Evolutionary conservation across 2,329 filamentous ascomycete species (phyloP).

Genomic region (Penicillium expansum): DNA sequence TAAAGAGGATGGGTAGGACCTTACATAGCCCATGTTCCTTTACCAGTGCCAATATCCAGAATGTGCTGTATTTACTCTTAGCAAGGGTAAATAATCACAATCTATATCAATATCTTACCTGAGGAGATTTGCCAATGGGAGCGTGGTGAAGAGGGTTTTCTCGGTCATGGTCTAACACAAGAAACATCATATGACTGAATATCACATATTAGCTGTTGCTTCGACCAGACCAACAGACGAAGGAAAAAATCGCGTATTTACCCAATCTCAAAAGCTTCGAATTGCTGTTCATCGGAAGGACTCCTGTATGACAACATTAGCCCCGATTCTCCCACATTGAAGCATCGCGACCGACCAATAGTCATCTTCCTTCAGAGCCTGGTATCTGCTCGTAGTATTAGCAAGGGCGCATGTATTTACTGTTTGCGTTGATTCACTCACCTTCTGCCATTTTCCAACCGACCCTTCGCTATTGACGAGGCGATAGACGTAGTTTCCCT

Average conservation of each 20-base stretch:
- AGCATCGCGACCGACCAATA: conserved; percentile 15
- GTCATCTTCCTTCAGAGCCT: conserved; percentile 18
- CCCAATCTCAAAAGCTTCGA: conserved; percentile 21
- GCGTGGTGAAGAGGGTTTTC: conserved; percentile 17
- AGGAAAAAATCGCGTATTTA: neutral
- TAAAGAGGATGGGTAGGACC: neutral
- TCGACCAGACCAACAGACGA: neutral
- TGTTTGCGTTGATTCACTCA: conserved; percentile 22
- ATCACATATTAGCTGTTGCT: neutral
- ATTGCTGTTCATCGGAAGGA: conserved; percentile 21
- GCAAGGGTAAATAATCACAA: neutral
- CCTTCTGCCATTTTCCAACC: conserved; percentile 19
- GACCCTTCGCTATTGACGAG: conserved; percentile 13
- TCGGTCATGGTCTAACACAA: conserved; percentile 16
- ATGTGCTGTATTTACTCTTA: conserved; percentile 9
- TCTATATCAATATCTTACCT: conserved; percentile 3
- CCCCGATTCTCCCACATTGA: neutral
- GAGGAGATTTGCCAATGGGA: conserved; percentile 13
- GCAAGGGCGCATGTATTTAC: neutral
- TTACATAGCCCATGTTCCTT: conserved; percentile 21
- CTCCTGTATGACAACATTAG: conserved; percentile 9
- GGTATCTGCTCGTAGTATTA: conserved; percentile 13
- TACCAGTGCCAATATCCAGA: conserved; percentile 18
- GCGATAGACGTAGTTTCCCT: conserved; percentile 19
- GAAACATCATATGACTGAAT: conserved; percentile 16